phyloP scores from a whole-genome alignment of 768 basidiomycete genomes.

The Leccinum olivaceopallidum region DNA sequence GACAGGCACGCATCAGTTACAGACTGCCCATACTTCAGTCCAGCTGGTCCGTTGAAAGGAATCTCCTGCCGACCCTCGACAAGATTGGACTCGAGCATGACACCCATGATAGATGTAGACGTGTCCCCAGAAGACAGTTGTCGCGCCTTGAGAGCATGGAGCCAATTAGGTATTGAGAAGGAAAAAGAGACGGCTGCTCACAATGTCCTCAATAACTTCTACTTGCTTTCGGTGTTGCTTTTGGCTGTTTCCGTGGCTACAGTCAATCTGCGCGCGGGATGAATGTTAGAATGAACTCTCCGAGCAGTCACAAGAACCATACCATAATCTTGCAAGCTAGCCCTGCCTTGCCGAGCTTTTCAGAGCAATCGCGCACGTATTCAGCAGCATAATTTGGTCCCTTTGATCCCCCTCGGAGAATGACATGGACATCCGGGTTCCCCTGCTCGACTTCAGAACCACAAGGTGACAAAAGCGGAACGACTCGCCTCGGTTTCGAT shows the following conservation, averaged over 20 bases:
- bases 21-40: constrained; percentile 79
- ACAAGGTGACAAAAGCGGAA: background rate
- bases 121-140: constrained; percentile 77
- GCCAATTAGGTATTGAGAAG: constrained; percentile 14
- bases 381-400: constrained; percentile 90
- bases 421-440: constrained; percentile 91
- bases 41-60: constrained; percentile 66
- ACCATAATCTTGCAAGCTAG: constrained; percentile 88
- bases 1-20: constrained; percentile 90
- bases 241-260: constrained; percentile 93
- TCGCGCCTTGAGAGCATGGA: constrained; percentile 47
- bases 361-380: constrained; percentile 73
- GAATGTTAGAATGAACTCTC: background rate
- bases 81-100: constrained; percentile 95
- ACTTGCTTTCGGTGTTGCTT: constrained; percentile 91
- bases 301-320: constrained; percentile 17
- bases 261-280: constrained; percentile 68
- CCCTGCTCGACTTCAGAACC: constrained; percentile 48
- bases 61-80: constrained; percentile 87
- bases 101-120: constrained; percentile 75
- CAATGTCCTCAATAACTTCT: constrained; percentile 89
- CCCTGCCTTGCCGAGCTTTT: constrained; percentile 76
- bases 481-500: constrained; percentile 82
- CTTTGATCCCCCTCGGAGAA: constrained; percentile 84
- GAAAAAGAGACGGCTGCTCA: constrained; percentile 37